Evolutionary conservation across 257 asterid species (phyloP).

Genomic region (Avicennia marina): DNA sequence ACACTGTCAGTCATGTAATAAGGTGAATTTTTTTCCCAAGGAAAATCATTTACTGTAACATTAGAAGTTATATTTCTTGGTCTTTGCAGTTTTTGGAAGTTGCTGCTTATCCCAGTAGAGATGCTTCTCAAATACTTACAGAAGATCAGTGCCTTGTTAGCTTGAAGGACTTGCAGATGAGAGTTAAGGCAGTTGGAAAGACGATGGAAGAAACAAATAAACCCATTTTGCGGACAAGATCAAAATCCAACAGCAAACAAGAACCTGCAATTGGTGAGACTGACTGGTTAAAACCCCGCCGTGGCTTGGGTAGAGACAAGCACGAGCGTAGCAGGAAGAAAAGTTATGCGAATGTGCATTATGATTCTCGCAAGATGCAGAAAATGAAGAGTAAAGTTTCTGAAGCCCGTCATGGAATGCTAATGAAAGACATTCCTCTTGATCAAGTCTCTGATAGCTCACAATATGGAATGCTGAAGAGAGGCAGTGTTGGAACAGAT

Average conservation of each 20-base stretch:
- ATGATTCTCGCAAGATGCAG: conserved; percentile 40
- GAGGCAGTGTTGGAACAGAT: conserved; percentile 35
- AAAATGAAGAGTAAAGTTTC: conserved; percentile 37
- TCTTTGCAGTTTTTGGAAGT: conserved; percentile 38
- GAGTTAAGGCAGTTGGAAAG: conserved; percentile 57
- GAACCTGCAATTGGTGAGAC: conserved; percentile 32
- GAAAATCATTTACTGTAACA: too few relatives aligned
- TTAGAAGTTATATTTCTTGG: background rate
- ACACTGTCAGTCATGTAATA: background rate
- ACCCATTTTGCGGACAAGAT: conserved; percentile 26
- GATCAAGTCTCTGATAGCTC: conserved; percentile 63
- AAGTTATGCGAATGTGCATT: conserved; percentile 22
- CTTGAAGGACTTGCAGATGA: conserved; percentile 53
- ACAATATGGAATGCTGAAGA: conserved; percentile 24
- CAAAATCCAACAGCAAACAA: conserved; percentile 25
- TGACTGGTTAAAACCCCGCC: conserved; percentile 36
- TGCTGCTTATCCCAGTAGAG: conserved; percentile 20
- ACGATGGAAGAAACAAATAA: conserved; percentile 44
- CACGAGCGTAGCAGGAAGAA: conserved; percentile 31
- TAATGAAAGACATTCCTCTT: conserved; percentile 86
- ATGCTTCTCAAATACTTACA: conserved; percentile 18
- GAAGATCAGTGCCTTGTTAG: conserved; percentile 39
- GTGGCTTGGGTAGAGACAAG: conserved; percentile 28
- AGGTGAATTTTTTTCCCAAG: background rate
- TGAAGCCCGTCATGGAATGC: conserved; percentile 36